phyloP scores from a whole-genome alignment of 2,329 filamentous ascomycete species.

The Pseudocercospora pini-densiflorae region DNA sequence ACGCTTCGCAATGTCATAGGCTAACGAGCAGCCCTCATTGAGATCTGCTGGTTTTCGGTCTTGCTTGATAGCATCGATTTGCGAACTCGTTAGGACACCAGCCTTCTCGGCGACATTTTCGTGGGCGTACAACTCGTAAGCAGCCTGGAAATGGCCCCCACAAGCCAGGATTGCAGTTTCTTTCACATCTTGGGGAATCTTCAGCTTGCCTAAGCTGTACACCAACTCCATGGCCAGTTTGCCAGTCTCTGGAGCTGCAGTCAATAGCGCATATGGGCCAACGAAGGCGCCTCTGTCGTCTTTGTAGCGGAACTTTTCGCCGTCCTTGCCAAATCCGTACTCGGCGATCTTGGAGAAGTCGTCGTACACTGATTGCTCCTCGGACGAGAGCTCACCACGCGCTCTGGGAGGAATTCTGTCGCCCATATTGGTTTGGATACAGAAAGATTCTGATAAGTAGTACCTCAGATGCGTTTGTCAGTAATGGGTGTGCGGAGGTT shows the following conservation, averaged over 20 bases:
- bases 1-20: slow-evolving; percentile 32
- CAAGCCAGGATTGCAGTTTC: slow-evolving; percentile 33
- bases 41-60: slow-evolving; percentile 29
- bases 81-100: slow-evolving; percentile 15
- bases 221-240: slow-evolving; percentile 24
- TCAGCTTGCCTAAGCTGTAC: slow-evolving; percentile 22
- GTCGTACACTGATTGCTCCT: slow-evolving; percentile 18
- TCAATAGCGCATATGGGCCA: slow-evolving; percentile 18
- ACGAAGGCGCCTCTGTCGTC: slow-evolving; percentile 17
- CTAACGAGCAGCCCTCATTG: slow-evolving; percentile 25
- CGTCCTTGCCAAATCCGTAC: slow-evolving; percentile 27
- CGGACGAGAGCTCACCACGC: slow-evolving; percentile 14
- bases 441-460: background rate
- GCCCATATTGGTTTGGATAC: slow-evolving; percentile 10
- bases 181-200: slow-evolving; percentile 28
- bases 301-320: slow-evolving; percentile 20
- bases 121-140: slow-evolving; percentile 35
- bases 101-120: slow-evolving; percentile 25
- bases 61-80: slow-evolving; percentile 24
- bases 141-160: slow-evolving; percentile 29
- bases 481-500: background rate
- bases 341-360: slow-evolving; percentile 13
- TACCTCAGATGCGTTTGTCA: background rate
- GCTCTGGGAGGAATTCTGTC: slow-evolving; percentile 15
- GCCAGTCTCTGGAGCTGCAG: slow-evolving; percentile 19